Evolutionary conservation across 2,329 filamentous ascomycete species (phyloP).

Genomic region (Colletotrichum musicola): DNA sequence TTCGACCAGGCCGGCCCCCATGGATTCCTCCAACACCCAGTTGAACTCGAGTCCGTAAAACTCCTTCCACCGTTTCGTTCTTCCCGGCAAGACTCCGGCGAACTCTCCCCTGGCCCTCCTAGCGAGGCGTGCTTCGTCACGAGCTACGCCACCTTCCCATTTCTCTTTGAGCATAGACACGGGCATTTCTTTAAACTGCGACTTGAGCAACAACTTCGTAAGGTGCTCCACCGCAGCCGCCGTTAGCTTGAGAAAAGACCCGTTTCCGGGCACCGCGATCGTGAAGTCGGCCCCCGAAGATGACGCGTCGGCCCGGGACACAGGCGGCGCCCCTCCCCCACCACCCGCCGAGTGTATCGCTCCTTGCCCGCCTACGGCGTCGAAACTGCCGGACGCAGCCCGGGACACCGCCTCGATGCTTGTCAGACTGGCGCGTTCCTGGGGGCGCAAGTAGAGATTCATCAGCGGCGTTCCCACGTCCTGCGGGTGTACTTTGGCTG

Average conservation of each 20-base stretch:
- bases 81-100: slow-evolving; percentile 67
- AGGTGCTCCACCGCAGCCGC: slow-evolving; percentile 73
- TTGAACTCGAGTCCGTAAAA: slow-evolving; percentile 78
- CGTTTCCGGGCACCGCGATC: slow-evolving; percentile 76
- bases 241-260: slow-evolving; percentile 75
- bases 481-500: slow-evolving; percentile 50
- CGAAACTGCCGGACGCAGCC: slow-evolving; percentile 76
- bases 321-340: slow-evolving; percentile 53
- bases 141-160: slow-evolving; percentile 76
- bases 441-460: slow-evolving; percentile 61
- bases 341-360: slow-evolving; percentile 75
- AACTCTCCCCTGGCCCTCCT: slow-evolving; percentile 69
- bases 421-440: slow-evolving; percentile 67
- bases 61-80: slow-evolving; percentile 77
- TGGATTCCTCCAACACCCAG: slow-evolving; percentile 78
- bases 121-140: slow-evolving; percentile 58
- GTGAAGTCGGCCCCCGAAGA: slow-evolving; percentile 56
- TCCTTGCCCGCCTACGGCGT: slow-evolving; percentile 76
- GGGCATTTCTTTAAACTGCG: slow-evolving; percentile 72
- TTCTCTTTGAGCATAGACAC: slow-evolving; percentile 73
- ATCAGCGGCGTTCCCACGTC: slow-evolving; percentile 45
- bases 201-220: slow-evolving; percentile 68
- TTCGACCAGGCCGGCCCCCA: slow-evolving; percentile 78
- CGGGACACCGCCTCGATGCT: slow-evolving; percentile 73
- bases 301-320: slow-evolving; percentile 43